These are phyloP conservation scores for Blepharisma undulans DNA, from an alignment of 169 alveolate species.

Conservation along the genomic window DNA sequence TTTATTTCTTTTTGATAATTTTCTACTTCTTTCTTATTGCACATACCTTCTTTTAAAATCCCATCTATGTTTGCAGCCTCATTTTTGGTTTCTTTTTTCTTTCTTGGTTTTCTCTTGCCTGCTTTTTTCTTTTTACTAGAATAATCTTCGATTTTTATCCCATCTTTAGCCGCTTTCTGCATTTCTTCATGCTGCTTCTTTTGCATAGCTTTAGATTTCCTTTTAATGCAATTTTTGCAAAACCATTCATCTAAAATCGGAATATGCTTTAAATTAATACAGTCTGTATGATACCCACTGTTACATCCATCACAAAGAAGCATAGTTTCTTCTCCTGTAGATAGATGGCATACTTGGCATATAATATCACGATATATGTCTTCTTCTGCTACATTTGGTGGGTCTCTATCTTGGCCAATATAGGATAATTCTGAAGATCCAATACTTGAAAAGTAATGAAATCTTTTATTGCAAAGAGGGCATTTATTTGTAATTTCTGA, in stretches of 20 bases:
- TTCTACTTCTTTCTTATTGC: too few species aligned
- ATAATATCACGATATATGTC: not conserved
- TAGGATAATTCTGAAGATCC: not conserved
- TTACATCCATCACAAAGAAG: conserved; percentile 23
- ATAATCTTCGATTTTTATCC: too few species aligned
- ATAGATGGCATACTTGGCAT: not conserved
- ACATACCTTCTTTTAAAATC: too few species aligned
- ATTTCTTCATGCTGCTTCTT: not conserved
- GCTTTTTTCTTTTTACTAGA: too few species aligned
- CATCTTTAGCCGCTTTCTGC: not conserved
- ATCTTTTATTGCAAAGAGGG: conserved; percentile 1
- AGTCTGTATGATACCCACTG: not conserved
- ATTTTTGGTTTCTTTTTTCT: too few species aligned
- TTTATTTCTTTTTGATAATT: too few species aligned
- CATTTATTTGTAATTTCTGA: conserved; percentile 7
- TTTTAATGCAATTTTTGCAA: not conserved
- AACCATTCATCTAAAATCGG: conserved; percentile 26
- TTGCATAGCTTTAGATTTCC: not conserved
- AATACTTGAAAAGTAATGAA: not conserved
- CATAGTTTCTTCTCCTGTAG: not conserved
- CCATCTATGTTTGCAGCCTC: too few species aligned
- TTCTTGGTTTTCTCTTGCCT: too few species aligned
- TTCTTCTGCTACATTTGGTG: not conserved
- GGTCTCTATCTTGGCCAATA: not conserved
- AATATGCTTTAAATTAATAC: not conserved